A percentile compares a stretch with the other conserved stretches of the same genome.
phyloP scores from a whole-genome alignment of 1,284 basidiomycete species.

The Earliella scabrosa region DNA sequence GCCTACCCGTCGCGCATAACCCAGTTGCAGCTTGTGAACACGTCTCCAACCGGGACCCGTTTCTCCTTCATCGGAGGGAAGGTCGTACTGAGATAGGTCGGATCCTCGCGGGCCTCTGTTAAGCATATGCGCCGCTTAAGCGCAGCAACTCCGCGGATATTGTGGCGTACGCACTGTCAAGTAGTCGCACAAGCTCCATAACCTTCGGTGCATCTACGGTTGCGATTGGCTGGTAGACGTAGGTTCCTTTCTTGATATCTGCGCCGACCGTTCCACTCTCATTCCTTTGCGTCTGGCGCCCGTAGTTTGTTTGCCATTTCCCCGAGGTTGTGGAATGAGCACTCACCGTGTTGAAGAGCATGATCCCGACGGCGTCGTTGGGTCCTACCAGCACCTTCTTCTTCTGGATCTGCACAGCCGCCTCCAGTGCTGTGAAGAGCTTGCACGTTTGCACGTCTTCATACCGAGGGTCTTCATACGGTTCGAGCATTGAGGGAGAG shows the following conservation, averaged over 20 bases:
- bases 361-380: conserved; percentile 85
- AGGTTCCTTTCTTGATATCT: conserved; percentile 78
- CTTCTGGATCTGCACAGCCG: conserved; percentile 85
- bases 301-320: background rate
- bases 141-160: background rate
- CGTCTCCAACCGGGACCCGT: conserved; percentile 76
- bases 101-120: conserved; percentile 62
- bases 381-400: conserved; percentile 89
- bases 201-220: conserved; percentile 84
- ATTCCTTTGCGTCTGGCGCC: conserved; percentile 42
- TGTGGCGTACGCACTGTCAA: conserved; percentile 61
- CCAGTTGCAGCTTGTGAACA: conserved; percentile 88
- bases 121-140: background rate
- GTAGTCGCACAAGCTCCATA: conserved; percentile 69
- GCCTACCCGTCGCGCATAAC: conserved; percentile 83
- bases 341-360: conserved; percentile 92
- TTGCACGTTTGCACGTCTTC: conserved; percentile 69
- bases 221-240: conserved; percentile 76
- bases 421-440: conserved; percentile 74
- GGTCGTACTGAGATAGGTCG: conserved; percentile 52
- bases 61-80: conserved; percentile 65
- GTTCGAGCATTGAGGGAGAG: conserved; percentile 85
- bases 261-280: conserved; percentile 58
- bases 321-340: background rate
- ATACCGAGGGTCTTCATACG: conserved; percentile 64